phyloP scores from a whole-genome alignment of 371 early-diverging fungal species.

The Coemansia sp. region DNA sequence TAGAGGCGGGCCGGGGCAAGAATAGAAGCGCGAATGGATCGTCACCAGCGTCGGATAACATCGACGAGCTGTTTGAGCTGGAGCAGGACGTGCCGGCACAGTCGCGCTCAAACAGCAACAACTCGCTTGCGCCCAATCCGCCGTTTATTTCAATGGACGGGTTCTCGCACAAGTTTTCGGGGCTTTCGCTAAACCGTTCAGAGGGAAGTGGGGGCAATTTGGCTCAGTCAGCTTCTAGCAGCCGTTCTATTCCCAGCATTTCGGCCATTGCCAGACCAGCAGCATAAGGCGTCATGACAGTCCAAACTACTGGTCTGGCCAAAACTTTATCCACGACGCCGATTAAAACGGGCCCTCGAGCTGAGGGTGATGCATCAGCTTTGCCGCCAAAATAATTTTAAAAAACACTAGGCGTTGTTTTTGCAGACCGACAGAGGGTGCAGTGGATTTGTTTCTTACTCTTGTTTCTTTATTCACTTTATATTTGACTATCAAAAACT shows the following conservation, averaged over 20 bases:
- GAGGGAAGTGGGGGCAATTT: neutral
- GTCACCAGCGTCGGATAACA: slow-evolving; percentile 37
- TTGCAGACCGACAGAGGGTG: neutral
- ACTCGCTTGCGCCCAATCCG: slow-evolving; percentile 21
- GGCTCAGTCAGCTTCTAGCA: neutral
- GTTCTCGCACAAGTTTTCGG: slow-evolving; percentile 36
- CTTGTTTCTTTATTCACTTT: neutral
- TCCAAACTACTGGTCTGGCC: neutral
- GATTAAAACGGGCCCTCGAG: neutral
- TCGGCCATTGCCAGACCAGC: slow-evolving; percentile 38
- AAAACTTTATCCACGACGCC: neutral
- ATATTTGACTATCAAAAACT: neutral
- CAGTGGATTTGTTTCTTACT: neutral
- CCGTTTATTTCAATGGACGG: slow-evolving; percentile 46
- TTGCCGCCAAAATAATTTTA: neutral
- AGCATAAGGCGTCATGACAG: neutral
- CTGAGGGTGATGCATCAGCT: neutral
- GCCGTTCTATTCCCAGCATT: slow-evolving; percentile 13
- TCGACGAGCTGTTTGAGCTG: slow-evolving; percentile 47
- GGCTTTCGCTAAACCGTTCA: slow-evolving; percentile 23
- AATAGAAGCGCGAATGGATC: slow-evolving; percentile 32
- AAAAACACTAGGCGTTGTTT: neutral
- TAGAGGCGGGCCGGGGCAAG: neutral
- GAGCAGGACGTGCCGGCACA: slow-evolving; percentile 28
- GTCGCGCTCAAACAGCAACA: slow-evolving; percentile 6